Evolutionary conservation across 2,329 filamentous ascomycete genomes (phyloP), one percentile per base, ranked within the genome.

Genomic region (Madurella fahalii): DNA sequence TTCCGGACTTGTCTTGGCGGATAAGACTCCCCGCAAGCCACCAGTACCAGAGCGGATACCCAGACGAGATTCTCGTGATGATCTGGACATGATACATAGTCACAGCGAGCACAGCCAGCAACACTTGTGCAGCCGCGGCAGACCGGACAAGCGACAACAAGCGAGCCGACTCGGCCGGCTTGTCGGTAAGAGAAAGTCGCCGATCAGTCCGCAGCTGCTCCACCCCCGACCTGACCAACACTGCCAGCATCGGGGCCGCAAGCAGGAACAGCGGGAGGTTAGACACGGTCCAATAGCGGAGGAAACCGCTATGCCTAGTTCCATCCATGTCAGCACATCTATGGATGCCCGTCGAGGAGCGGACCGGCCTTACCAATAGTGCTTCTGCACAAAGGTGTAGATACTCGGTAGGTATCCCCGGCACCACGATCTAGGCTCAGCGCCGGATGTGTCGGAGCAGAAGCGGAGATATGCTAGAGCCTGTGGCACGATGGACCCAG

Each of bases 41-140:
- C 77, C 88, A 86, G 68, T 96, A 94, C 90, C 91, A 96, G 16
- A 94, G 72, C 1, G 91, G 89, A 69, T 93, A 96, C 0, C 86
- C 93, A 0, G 92, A 96, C 1, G 90, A 87, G 15, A 99, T 79
- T 20, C 94, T 83, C 43, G 87, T 95, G 64, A 97, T 87, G 62
- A 99, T 95, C 71, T 99, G 94, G 25, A 96, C 87, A 67, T 99
- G 94, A 67, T 95, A 95, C 59, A 76, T 90, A 12, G 86, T 90
- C 17, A 92, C 71, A 17, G 90, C 89, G 56, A 93, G 70, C 2
- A 82, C 57, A 1, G 87, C 85, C 16, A 99, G 76, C 3, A 92
- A 54, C 1, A 88, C 70, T 69, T 99, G 93, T 4, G 83, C 81
- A 3, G 85, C 71, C 1, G 90, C 90, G 57, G 96, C 75, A 18